Evolutionary conservation across 352 stramenopile genomes (phyloP), one percentile per base, ranked within the genome.

Genomic region (Pythium sukuiense): DNA sequence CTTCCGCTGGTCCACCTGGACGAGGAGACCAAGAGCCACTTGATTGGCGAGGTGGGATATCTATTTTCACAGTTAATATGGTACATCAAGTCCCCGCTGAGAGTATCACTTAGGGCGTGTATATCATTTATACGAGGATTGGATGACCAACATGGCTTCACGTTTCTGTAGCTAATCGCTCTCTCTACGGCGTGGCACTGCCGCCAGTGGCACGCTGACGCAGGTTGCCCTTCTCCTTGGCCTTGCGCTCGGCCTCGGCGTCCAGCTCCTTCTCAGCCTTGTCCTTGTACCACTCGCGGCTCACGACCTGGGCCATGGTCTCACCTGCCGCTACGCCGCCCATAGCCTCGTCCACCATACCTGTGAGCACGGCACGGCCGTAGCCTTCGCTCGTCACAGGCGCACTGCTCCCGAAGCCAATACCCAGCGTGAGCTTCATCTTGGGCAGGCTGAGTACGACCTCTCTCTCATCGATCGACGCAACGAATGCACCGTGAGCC

Each of bases 401-500:
- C 0, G 80, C 83, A 35, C 83, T 93, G 67, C 73, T 84, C 32
- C 84, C 86, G 59, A 95, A 95, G n/a, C 86, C 86, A 30, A 95
- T 83, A 5, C 81, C 86, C 11, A 95, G 77, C 60, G 86, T 95
- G 61, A 95, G 65, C 73, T 90, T 91, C 71, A 95, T 80, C 72
- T 92, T 92, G 20, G 86, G 86, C 9, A 95, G 69, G 24, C 70
- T 86, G 55, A 95, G 53, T 11, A 93, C 71, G 2, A 95, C 61
- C 55, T 95, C 86, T n/a, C 77, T 81, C 73, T 95, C 86, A 56
- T 95, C 86, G 63, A 95, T 91, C 37, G 86, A 93, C 35, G 77
- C 76, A 35, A 91, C 71, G 1, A 49, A 73, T 6, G 86, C 81
- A 0, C 84, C 81, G 26, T 90, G 49, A 0, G 84, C 83, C 14